Evolutionary conservation across 768 basidiomycete species (phyloP).

Genomic region (Clitopilus hobsonii): DNA sequence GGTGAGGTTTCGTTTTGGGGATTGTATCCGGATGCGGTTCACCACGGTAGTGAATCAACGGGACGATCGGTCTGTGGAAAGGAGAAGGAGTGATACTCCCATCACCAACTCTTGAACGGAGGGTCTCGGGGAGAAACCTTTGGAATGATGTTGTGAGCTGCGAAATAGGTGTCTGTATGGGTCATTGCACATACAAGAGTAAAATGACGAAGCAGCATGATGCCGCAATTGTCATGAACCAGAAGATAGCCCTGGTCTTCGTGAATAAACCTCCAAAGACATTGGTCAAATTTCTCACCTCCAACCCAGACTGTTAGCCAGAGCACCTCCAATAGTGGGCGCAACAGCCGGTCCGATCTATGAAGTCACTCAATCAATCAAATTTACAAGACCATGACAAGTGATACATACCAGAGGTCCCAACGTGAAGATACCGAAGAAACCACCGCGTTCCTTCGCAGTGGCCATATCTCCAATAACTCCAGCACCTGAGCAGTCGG

Average conservation of each 20-base stretch:
- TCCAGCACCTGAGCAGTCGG: constrained; percentile 49
- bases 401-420: constrained; percentile 50
- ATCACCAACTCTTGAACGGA: constrained; percentile 50
- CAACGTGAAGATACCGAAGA: constrained; percentile 60
- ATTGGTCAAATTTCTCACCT: constrained; percentile 30
- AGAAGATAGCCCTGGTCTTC: constrained; percentile 49
- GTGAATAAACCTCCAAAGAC: constrained; percentile 3
- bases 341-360: constrained; percentile 60
- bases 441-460: constrained; percentile 69
- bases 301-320: constrained; percentile 61
- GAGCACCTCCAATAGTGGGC: constrained; percentile 54
- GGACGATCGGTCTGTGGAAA: constrained; percentile 54
- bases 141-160: constrained; percentile 29
- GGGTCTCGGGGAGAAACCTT: constrained; percentile 49
- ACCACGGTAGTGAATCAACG: constrained; percentile 29
- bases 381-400: constrained; percentile 2
- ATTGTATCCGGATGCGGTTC: constrained; percentile 16
- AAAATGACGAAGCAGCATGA: constrained; percentile 42
- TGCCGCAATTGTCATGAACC: constrained; percentile 52
- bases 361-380: constrained; percentile 4
- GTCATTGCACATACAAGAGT: constrained; percentile 30
- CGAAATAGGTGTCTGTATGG: constrained; percentile 18
- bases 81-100: constrained; percentile 41
- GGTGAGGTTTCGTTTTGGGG: constrained; percentile 34
- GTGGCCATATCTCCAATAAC: constrained; percentile 76